Conservation (phyloP, 495 filamentous ascomycete genomes). For the Peziza echinospora region DNA sequence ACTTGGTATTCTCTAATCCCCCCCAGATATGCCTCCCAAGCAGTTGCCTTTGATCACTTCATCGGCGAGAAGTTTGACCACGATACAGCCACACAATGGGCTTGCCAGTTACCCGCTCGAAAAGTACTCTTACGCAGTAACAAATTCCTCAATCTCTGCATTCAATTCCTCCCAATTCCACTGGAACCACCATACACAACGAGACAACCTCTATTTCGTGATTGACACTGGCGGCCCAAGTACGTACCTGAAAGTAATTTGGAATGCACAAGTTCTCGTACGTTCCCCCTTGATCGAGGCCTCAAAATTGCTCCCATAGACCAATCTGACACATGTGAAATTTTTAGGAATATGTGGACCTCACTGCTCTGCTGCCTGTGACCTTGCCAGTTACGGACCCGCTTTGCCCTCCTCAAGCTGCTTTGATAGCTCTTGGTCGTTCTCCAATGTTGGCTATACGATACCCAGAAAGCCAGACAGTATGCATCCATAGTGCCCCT, state of each 20-base stretch:
- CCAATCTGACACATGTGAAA: not conserved
- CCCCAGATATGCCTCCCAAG: no score
- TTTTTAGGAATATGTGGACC: slow-evolving; percentile 12
- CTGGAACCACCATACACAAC: slow-evolving; percentile 19
- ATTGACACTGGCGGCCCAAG: slow-evolving; percentile 9
- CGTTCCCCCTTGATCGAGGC: not conserved
- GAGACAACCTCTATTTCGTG: slow-evolving; percentile 23
- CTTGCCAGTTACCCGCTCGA: slow-evolving; percentile 15
- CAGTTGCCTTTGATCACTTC: no score
- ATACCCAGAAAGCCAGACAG: not conserved
- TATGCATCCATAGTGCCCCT: no score
- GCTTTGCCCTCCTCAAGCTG: slow-evolving; percentile 3
- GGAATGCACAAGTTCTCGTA: slow-evolving; percentile 24
- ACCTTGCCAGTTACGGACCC: slow-evolving; percentile 1
- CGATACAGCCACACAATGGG: no score
- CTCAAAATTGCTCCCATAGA: not conserved
- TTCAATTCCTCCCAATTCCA: slow-evolving; percentile 10
- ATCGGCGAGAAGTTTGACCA: no score
- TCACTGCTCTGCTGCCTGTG: slow-evolving; percentile 7
- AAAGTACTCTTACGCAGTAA: slow-evolving; percentile 21
- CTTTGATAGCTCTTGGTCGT: slow-evolving; percentile 3
- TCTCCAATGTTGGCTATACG: not conserved
- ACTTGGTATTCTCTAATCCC: no score
- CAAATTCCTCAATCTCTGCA: slow-evolving; percentile 9
- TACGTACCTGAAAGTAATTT: slow-evolving; percentile 22